Evolutionary conservation across 305 asterid genomes (phyloP), one percentile per base, ranked within the genome.

Genomic region (Solanum chacoense): DNA sequence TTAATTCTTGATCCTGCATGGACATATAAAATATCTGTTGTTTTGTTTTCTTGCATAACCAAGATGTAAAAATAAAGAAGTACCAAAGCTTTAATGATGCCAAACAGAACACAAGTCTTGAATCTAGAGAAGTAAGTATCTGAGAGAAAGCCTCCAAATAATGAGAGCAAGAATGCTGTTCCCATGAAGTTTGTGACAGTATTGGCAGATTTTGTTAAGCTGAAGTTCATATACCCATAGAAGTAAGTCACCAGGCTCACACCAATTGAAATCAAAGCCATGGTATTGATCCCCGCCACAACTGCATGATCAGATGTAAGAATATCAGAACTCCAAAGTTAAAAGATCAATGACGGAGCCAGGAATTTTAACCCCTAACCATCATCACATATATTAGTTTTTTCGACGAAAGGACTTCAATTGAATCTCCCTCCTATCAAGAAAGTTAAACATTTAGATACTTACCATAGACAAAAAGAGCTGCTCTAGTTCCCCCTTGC

Each of bases 41-140:
- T 34, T 40, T 36, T 20, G 38, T 71, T 71, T 38, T 71, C 59
- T 71, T 86, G 65, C 38, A 24, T 31, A 45, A 36, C 13, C 38
- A 6, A 73, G 42, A 59, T 50, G 22, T 34, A 42, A 76, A 45
- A 84, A 13, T 4, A 85, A 74, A 26, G 7, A 84, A 91, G 35
- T 93, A 94, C 96, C 95, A 93, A 16, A 3, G 89, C 91, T 91
- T 94, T 93, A 20, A 92, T 84, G 91, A 91, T 90, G 45, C 95
- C 97, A 45, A 93, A 94, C 85, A 95, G 35, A 35, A 95, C 88
- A 88, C 94, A 90, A 67, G 98, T 94, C 91, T 90, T 95, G 91
- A 95, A 94, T 90, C 98, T 92, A 13, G 98, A 94, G 38, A 94
- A 69, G 91, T 92, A 94, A 12, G 98, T 95, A 67, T 95, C 98